Base-by-base conservation (phyloP, 2,329 filamentous ascomycete species). In the Beauveria bassiana region DNA sequence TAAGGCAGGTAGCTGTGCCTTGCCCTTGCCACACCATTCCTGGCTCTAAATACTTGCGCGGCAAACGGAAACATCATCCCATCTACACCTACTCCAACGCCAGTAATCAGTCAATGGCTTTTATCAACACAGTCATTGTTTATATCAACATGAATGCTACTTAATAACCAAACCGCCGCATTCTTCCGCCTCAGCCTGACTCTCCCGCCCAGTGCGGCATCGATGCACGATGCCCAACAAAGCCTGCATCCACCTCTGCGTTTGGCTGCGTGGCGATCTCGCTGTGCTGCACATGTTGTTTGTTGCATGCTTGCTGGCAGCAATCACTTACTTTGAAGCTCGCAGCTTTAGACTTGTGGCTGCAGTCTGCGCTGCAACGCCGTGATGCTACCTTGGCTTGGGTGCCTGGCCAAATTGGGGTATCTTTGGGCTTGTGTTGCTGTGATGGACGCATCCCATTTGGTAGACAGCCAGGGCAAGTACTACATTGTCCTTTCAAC, bases 201-300 rank as follows among this genome's bases (percentile, higher is more conserved):
- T 52, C 49, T 31, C 24, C 49, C 9, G 40, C 49, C 40, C 57
- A 12, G 57, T 60, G 57, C 53, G 57, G 57, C 57, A 60, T 59
- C 47, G 24, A 59, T 59, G 56, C 56, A 52, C 28, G 24, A 49
- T 42, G 56, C 56, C 56, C 56, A 59, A 59, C 56, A 51, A 51
- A 49, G 46, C 46, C 38, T 45, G 56, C 56, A 50, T 59, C 56
- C 46, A 42, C 34, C 31, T n/a, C 47, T 59, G 24, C 26, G 5
- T 22, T 50, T 45, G 40, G 40, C 57, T 52, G 47, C 49, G 47
- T 53, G 57, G 49, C 57, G 49, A 60, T 60, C 57, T 60, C 49
- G 40, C 40, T 60, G 47, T 51, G 24, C 56, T 50, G 43, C 55
- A 40, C 43, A 38, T 42, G 22, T 10, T 43, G 46, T 53, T 60